These are phyloP conservation scores for Cytospora mali DNA, from an alignment of 2,329 filamentous ascomycete species.

Conservation along the genomic window DNA sequence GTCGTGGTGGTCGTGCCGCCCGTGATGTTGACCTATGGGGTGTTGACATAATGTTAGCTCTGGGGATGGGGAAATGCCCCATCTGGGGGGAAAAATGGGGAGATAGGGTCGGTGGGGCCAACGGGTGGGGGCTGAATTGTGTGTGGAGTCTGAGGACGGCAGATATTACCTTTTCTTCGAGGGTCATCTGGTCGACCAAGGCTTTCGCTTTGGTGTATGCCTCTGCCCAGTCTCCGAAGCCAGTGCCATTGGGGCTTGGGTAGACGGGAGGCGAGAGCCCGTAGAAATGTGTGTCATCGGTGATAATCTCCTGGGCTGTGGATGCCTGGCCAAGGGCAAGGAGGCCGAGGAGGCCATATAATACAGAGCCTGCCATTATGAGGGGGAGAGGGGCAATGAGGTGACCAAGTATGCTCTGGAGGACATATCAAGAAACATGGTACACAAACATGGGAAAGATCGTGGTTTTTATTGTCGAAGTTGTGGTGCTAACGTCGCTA, in stretches of 20 bases:
- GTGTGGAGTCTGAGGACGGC: not conserved
- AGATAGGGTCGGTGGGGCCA: no score
- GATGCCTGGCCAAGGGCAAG: slow-evolving; percentile 15
- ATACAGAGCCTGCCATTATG: slow-evolving; percentile 16
- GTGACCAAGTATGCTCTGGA: not conserved
- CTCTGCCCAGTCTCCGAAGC: slow-evolving; percentile 61
- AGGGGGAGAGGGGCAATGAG: not conserved
- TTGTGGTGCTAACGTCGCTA: not conserved
- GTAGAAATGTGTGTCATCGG: slow-evolving; percentile 25
- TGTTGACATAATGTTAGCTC: slow-evolving; percentile 32
- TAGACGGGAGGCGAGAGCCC: slow-evolving; percentile 25
- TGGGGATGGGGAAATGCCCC: no score
- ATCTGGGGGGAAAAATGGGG: no score
- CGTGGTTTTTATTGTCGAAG: not conserved
- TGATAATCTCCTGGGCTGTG: slow-evolving; percentile 24
- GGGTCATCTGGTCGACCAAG: slow-evolving; percentile 71
- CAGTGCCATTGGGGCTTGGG: slow-evolving; percentile 25
- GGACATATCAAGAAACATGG: not conserved
- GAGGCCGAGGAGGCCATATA: slow-evolving; percentile 19
- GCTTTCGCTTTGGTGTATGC: slow-evolving; percentile 68
- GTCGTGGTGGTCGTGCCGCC: slow-evolving; percentile 60
- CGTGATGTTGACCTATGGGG: slow-evolving; percentile 65
- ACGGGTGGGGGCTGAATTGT: no score
- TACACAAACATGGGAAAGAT: not conserved
- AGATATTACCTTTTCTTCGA: slow-evolving; percentile 66